Percentiles rank a stretch among this genome's conserved stretches.
Conservation (phyloP, 345 rosid species). For the Eucalyptus pumila region DNA sequence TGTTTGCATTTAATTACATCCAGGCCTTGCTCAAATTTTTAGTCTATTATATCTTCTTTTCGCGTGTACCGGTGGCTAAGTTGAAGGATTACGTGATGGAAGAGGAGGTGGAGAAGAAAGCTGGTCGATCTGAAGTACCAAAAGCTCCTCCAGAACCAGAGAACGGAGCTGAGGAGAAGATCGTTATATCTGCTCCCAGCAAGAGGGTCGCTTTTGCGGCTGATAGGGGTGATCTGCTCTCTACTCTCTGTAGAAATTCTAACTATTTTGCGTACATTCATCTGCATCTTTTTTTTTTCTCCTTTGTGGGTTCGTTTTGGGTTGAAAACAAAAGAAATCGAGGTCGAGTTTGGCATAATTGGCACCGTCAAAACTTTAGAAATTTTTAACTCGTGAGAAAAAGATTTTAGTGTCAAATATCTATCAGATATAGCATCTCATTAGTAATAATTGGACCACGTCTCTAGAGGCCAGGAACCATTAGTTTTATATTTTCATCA, state of each 20-base stretch:
- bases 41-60: background rate
- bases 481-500: background rate
- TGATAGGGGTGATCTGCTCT: background rate
- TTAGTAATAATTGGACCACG: background rate
- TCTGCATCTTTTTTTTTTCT: background rate
- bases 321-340: background rate
- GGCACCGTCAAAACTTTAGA: background rate
- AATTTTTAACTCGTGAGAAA: background rate
- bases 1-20: background rate
- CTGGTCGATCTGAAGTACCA: background rate
- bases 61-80: constrained; percentile 1
- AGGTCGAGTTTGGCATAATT: background rate
- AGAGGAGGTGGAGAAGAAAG: constrained; percentile 8
- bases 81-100: constrained; percentile 19
- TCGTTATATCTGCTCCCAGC: background rate
- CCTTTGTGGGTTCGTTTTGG: background rate
- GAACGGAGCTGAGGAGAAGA: background rate
- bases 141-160: background rate
- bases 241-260: background rate
- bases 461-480: background rate
- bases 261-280: background rate
- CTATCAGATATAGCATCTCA: background rate
- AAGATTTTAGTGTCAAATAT: background rate
- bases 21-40: background rate
- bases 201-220: background rate